Base-by-base conservation (phyloP, 1,139 yeast species). In the Sugiyamaella grinbergsii region DNA sequence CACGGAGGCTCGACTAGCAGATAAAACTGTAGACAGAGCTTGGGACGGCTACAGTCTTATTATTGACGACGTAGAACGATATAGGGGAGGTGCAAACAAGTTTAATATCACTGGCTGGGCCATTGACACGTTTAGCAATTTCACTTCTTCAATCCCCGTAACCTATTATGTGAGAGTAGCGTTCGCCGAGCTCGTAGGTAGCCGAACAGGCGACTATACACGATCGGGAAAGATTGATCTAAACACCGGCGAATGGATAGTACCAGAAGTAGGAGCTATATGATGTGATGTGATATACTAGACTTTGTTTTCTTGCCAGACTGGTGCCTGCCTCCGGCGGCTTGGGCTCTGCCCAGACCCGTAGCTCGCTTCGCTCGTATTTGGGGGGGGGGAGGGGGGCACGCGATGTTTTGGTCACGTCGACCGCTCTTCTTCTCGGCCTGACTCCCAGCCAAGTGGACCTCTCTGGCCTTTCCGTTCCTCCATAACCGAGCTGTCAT, bases 31-130 rank as follows among this genome's bases (percentile, higher is more conserved):
- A 22, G 40, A 37, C 22, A 40, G 39, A 11, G 31, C 15, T 29
- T 70, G 68, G 67, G 63, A 68, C 29, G 82, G 83, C 0, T 77
- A 77, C 51, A 84, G 95, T 0, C 65, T 89, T 39, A 67, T 89
- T 44, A 70, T 90, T 36, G 87, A 90, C 62, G 96, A 90, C 62
- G 71, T 89, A n/a, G 96, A 89, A 65, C 71, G 82, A 34, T 85
- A 77, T 62, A 78, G 83, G 3, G 95, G 88, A 1, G 42, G 55
- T 7, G 57, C 36, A 1, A 58, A 65, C 2, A 32, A 52, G 7
- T 67, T 65, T 52, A 58, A 65, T 18, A 42, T 68, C 24, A 52
- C 64, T 5, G 50, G 51, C 5, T 66, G 68, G 67, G 51, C 50
- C 2, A 11, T 39, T 19, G 46, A 36, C 20, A 40, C 37, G 20